Conservation (phyloP, 1,284 basidiomycete genomes). For the Ustilago cynodontis region DNA sequence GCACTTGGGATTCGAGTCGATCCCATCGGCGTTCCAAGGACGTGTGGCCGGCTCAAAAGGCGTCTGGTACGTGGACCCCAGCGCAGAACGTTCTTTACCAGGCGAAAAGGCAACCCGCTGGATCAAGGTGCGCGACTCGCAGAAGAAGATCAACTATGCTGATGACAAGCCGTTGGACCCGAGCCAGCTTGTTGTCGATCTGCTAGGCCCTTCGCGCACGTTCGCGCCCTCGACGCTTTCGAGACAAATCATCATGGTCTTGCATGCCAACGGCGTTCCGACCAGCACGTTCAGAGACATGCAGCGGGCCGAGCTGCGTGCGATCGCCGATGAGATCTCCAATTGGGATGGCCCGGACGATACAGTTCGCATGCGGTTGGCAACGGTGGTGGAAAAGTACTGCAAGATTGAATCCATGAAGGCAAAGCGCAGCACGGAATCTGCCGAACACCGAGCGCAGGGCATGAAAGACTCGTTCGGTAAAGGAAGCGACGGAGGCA, state of each 20-base stretch:
- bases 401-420: slow-evolving; percentile 24
- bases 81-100: slow-evolving; percentile 20
- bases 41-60: slow-evolving; percentile 64
- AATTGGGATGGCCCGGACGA: slow-evolving; percentile 29
- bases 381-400: slow-evolving; percentile 23
- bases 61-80: slow-evolving; percentile 37
- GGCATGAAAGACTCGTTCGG: slow-evolving; percentile 18
- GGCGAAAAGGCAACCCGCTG: slow-evolving; percentile 13
- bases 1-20: slow-evolving; percentile 7
- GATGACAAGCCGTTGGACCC: slow-evolving; percentile 19
- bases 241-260: slow-evolving; percentile 43
- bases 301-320: slow-evolving; percentile 27
- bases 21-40: slow-evolving; percentile 59
- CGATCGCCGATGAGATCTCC: slow-evolving; percentile 29
- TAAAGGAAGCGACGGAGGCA: not conserved
- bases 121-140: slow-evolving; percentile 59
- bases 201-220: slow-evolving; percentile 27
- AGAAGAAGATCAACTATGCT: slow-evolving; percentile 58
- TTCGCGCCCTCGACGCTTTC: slow-evolving; percentile 51
- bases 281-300: slow-evolving; percentile 25
- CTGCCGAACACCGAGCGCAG: slow-evolving; percentile 37
- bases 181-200: slow-evolving; percentile 39
- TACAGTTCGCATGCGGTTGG: slow-evolving; percentile 17
- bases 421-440: slow-evolving; percentile 34
- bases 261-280: slow-evolving; percentile 39